A percentile compares a stretch with the other conserved stretches of the same genome.
These are phyloP conservation scores for Nasturtium officinale DNA, from an alignment of 345 rosid species.

Conservation along the genomic window DNA sequence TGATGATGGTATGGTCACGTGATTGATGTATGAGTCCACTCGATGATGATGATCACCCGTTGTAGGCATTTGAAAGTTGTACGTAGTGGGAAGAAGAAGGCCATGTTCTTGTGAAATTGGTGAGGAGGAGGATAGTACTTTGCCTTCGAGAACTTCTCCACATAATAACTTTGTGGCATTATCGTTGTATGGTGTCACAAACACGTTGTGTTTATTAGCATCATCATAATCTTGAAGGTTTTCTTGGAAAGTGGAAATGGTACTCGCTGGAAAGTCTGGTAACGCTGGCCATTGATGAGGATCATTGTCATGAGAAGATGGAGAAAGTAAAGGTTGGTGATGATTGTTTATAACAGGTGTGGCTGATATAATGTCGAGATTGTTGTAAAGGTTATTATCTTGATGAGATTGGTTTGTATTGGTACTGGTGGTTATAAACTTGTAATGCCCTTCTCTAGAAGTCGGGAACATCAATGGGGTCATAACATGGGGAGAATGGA, in stretches of 20 bases:
- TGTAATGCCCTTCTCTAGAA: constrained; percentile 53
- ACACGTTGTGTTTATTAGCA: constrained; percentile 32
- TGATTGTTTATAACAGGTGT: constrained; percentile 20
- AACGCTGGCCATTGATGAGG: constrained; percentile 36
- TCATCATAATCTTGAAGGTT: constrained; percentile 37
- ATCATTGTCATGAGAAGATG: constrained; percentile 14
- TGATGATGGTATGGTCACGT: constrained; percentile 59
- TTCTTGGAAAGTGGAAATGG: constrained; percentile 39
- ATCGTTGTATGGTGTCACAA: constrained; percentile 38
- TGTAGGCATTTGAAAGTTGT: constrained; percentile 36
- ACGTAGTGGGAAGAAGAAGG: constrained; percentile 43
- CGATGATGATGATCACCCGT: constrained; percentile 30
- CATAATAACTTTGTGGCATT: constrained; percentile 52
- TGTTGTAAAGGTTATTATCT: constrained; percentile 30
- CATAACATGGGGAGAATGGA: constrained; percentile 39
- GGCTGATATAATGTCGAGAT: constrained; percentile 25
- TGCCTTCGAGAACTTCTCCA: constrained; percentile 57
- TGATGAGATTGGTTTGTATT: constrained; percentile 36
- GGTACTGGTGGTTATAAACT: constrained; percentile 29
- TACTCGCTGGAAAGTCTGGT: constrained; percentile 41
- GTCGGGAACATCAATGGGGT: constrained; percentile 50
- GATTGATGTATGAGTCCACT: constrained; percentile 59
- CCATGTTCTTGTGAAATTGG: constrained; percentile 34
- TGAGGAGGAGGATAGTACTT: constrained; percentile 33
- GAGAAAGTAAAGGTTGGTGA: constrained; percentile 18